Evolutionary conservation across 805 yeast species (phyloP).

Genomic region (Yarrowia deformans): DNA sequence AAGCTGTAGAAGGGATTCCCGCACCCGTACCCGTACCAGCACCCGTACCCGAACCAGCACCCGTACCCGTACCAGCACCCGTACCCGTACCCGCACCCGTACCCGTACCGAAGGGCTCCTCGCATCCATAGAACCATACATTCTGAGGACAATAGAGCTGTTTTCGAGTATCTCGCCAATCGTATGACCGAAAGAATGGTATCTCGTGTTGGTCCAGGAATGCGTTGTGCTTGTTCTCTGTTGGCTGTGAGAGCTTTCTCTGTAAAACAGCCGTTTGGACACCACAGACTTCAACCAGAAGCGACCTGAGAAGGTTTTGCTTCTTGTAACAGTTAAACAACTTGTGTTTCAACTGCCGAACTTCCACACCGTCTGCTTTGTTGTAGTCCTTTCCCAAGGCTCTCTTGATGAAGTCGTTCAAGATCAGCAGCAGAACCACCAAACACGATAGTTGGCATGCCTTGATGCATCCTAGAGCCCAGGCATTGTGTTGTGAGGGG

Average conservation of each 20-base stretch:
- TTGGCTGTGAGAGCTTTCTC: neutral
- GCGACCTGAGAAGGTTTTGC: neutral
- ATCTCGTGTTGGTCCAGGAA: neutral
- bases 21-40: no score
- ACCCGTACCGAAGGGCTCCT: no score
- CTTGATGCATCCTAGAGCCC: neutral
- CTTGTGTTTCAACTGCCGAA: no score
- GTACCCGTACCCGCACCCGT: no score
- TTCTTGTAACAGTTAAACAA: neutral
- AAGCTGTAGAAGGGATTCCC: no score
- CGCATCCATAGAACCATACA: constrained; percentile 1
- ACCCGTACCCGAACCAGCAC: no score
- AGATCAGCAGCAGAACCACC: neutral
- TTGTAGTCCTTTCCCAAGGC: constrained; percentile 6
- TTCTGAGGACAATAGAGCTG: constrained; percentile 3
- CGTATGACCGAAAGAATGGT: neutral
- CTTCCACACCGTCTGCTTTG: neutral
- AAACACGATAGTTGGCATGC: neutral
- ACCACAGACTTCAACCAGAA: neutral
- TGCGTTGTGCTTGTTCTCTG: neutral
- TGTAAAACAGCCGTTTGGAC: neutral
- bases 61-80: no score
- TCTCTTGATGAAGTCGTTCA: constrained; percentile 23
- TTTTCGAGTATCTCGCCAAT: neutral
- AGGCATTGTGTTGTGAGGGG: neutral